Evolutionary conservation across 1,284 basidiomycete species (phyloP), one percentile per base, ranked within the genome.

Genomic region (Ceratobasidium sp.): DNA sequence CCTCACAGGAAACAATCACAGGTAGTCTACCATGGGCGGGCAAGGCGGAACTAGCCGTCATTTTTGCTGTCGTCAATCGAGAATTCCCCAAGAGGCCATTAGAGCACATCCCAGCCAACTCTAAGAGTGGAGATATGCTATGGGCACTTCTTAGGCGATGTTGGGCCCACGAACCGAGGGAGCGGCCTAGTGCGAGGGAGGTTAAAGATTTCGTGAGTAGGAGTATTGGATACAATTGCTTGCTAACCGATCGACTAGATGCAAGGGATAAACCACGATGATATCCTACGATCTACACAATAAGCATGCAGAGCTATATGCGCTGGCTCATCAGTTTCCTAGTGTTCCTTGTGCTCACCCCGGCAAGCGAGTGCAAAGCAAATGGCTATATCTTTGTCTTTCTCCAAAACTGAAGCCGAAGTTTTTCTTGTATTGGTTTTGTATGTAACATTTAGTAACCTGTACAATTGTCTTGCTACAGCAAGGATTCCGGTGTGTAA

Each of bases 91-190:
- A 53, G 23, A 9, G 66, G 33, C 66, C 66, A 7, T 3, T 46
- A 20, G 44, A 26, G 63, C 10, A 28, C 3, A 53, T 51, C 26
- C 63, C 40, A 23, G 10, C 63, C 13, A 13, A 66, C 13, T n/a
- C 20, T 44, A 10, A 40, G 28, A 42, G 23, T 5, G 66, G 44
- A 15, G 46, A 68, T 44, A 28, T 44, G 23, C 23, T 68, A 1
- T 68, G 66, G 66, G 12, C 46, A 23, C 46, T 68, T 44, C 49
- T 68, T 6, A 46, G 10, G 26, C 49, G 23, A 13, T 68, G 66
- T 68, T 68, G 66, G 66, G 66, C 46, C 1, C 20, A 51, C 12
- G 66, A 68, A 12, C 66, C 66, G 4, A 15, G 46, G 44, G 58
- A 18, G 13, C 58, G 58, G 10, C 58, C 58, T 0, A 60, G 58